A percentile compares a stretch with the other conserved stretches of the same genome.
Conservation (phyloP, 805 yeast genomes). For the Osmozyma mogii region DNA sequence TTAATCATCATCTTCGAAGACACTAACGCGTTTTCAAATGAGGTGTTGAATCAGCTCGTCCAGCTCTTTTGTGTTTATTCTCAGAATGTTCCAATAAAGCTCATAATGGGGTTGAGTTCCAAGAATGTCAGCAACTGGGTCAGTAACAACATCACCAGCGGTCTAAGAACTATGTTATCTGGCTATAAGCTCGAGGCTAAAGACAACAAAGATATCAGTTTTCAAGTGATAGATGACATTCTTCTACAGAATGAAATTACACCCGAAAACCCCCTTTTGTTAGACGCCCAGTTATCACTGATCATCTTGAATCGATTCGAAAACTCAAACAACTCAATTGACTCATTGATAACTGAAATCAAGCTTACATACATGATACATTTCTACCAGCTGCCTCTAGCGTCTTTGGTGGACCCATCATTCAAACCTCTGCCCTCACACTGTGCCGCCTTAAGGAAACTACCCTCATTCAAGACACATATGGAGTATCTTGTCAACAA, state of each 20-base stretch:
- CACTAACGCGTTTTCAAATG: slow-evolving; percentile 25
- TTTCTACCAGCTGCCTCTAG: slow-evolving; percentile 31
- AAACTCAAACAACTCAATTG: slow-evolving; percentile 34
- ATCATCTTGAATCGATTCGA: slow-evolving; percentile 28
- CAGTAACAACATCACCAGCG: slow-evolving; percentile 23
- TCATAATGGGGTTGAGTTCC: slow-evolving; percentile 31
- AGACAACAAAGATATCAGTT: slow-evolving; percentile 26
- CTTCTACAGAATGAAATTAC: slow-evolving; percentile 20
- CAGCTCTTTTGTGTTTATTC: slow-evolving; percentile 22
- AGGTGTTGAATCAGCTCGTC: slow-evolving; percentile 28
- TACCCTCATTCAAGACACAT: slow-evolving; percentile 29
- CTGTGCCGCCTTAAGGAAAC: slow-evolving; percentile 19
- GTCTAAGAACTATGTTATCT: slow-evolving; percentile 18
- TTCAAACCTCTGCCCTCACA: slow-evolving; percentile 10
- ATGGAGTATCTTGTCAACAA: slow-evolving; percentile 18
- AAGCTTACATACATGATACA: slow-evolving; percentile 32
- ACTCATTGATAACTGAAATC: slow-evolving; percentile 28
- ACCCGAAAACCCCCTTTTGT: slow-evolving; percentile 12
- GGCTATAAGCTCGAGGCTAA: slow-evolving; percentile 26
- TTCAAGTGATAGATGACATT: slow-evolving; percentile 24
- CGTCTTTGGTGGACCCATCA: slow-evolving; percentile 14
- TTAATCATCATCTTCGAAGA: slow-evolving; percentile 29
- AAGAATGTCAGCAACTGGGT: slow-evolving; percentile 31
- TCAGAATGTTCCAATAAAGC: slow-evolving; percentile 20
- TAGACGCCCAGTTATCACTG: slow-evolving; percentile 19